Evolutionary conservation across 805 yeast genomes (phyloP), one percentile per base, ranked within the genome.

Genomic region (Komagataella pastoris): DNA sequence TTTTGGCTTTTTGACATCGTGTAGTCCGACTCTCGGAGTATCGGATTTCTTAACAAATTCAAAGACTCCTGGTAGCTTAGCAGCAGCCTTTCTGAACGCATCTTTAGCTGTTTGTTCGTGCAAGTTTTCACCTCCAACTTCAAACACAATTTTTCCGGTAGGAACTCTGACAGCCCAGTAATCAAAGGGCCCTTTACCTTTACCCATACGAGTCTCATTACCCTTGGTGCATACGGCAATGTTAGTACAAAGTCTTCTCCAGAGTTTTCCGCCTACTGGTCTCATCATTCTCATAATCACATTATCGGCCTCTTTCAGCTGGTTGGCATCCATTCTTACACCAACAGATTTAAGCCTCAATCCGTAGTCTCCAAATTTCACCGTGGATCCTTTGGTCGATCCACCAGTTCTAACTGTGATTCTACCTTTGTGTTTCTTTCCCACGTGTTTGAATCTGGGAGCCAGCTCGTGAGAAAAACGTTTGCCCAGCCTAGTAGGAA

Each of bases 141-240:
- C 99, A 62, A 90, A 88, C 19, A 90, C 72, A 46, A 93, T 81
- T 63, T 89, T 90, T 3, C 99, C 99, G 0, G 97, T 90, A 46
- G 98, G 95, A 12, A 93, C 93, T 61, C 99, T 81, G 40, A 83
- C 86, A 61, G 95, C 95, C 98, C 98, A 93, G 71, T 88, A 93
- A 61, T 88, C 96, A 64, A 93, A 91, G 0, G 90, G 84, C 69
- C 99, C 99, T 70, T 93, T 93, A 73, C 99, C 99, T 68, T 93
- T 93, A 74, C 99, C 99, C 99, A 93, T 93, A 83, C 99, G 93
- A 8, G 97, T 88, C 66, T 93, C 97, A 67, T 93, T 93, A 72
- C 99, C 99, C 72, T 93, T 93, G 55, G 87, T 80, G 69, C 97
- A 89, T 10, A 93, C 95, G 0, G 98, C 93, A 51, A 88, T 77